Base-by-base conservation (phyloP, 192 early-diverging fungal species). In the Coemansia sp. region DNA sequence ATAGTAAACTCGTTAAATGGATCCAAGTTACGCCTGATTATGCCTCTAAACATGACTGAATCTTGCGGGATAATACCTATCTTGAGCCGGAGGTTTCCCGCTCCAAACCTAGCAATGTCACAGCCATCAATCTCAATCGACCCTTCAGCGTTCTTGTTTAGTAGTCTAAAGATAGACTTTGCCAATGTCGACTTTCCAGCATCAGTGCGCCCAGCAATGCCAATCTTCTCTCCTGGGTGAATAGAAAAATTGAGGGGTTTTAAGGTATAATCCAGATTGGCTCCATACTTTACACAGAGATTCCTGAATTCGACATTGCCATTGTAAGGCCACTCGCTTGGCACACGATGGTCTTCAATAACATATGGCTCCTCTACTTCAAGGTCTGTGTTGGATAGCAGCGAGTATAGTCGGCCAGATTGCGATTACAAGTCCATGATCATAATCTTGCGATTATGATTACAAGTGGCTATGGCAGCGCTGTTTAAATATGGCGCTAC, bases 141-240 rank as follows among this genome's bases (percentile, higher is more conserved):
- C 0, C 92, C 92, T 1, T 18, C 23, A 13, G 31, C 45, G 0
- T 65, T 39, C n/a, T 20, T 79, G 56, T 89, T 86, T n/a, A 86
- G 78, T 13, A 92, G 66, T 14, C 92, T 85, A 68, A 94, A 91
- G 7, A 92, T 70, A 0, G 88, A 64, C 8, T 72, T 74, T 20
- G 89, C 78, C 63, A 93, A 76, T 33, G 82, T 84, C 28, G 74
- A 74, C 50, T 90, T 91, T 11, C 89, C 88, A 16, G 90, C 89
- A 9, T 91, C 92, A 7, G 92, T 92, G 5, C 92, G 80, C 18
- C 93, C 92, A 26, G 94, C 86, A 14, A 88, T 82, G 23, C 86
- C 86, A 51, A 88, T 69, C 38, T 86, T 86, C 51, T 86, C 85
- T 8, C 87, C 88, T 0, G 85, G 80, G 7, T 77, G 77, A 51